These are phyloP conservation scores for Dichotomopilus funicola DNA, from an alignment of 2,329 filamentous ascomycete genomes.

Conservation along the genomic window DNA sequence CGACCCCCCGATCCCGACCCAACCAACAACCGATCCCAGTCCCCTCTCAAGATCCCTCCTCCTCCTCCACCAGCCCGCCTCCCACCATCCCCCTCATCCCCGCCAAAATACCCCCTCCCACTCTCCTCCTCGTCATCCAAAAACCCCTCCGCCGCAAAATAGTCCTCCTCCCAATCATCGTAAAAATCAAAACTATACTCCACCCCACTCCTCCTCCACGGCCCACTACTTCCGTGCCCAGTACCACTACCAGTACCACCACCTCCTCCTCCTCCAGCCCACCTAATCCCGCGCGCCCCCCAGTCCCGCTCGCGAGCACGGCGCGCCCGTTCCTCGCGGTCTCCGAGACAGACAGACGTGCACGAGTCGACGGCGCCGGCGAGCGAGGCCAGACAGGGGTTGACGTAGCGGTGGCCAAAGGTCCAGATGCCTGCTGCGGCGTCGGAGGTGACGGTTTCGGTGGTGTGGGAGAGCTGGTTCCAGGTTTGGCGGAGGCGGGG, in stretches of 20 bases:
- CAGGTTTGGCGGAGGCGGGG: constrained; percentile 87
- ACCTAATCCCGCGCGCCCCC: constrained; percentile 47
- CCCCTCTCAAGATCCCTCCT: constrained; percentile 60
- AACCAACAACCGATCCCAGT: constrained; percentile 76
- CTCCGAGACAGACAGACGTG: constrained; percentile 60
- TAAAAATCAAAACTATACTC: constrained; percentile 95
- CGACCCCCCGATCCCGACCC: constrained; percentile 46
- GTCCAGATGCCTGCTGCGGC: constrained; percentile 88
- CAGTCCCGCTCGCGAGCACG: constrained; percentile 59
- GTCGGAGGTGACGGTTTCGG: constrained; percentile 83
- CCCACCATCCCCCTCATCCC: constrained; percentile 29
- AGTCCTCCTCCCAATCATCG: constrained; percentile 81
- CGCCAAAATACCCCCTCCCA: constrained; percentile 31
- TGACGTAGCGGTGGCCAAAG: constrained; percentile 79
- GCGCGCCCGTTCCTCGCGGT: constrained; percentile 65
- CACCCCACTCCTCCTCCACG: constrained; percentile 42
- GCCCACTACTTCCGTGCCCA: too few species aligned
- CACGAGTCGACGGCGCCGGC: constrained; percentile 64
- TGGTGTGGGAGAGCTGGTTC: constrained; percentile 85
- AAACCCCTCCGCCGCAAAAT: constrained; percentile 43
- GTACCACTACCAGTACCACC: background rate
- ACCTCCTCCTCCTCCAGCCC: background rate
- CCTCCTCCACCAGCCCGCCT: constrained; percentile 44
- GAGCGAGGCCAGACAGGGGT: constrained; percentile 68
- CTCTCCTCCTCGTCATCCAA: constrained; percentile 62